These are phyloP conservation scores for Linum usitatissimum DNA, from an alignment of 345 rosid species.

Conservation along the genomic window DNA sequence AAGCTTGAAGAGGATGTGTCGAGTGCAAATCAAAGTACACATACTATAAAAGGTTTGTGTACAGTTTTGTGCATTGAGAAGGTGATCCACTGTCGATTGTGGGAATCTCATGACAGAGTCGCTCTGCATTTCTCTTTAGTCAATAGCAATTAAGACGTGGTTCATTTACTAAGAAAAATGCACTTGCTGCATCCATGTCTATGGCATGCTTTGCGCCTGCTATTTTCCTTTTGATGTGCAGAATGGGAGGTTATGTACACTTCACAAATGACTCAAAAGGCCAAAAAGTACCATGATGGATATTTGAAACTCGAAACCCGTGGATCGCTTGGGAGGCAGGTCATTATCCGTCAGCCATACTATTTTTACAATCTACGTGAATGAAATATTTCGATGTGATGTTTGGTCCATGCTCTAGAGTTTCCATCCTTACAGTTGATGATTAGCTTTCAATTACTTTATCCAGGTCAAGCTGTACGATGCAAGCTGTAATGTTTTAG, in stretches of 20 bases:
- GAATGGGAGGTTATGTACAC: constrained; percentile 63
- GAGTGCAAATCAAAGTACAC: not conserved
- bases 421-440: constrained; percentile 6
- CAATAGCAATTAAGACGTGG: too few relatives aligned
- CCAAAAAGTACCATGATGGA: constrained; percentile 61
- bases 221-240: constrained; percentile 10
- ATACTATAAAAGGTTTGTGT: not conserved
- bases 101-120: too few relatives aligned
- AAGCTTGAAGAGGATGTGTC: not conserved
- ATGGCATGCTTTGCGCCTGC: not conserved
- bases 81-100: not conserved
- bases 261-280: constrained; percentile 45
- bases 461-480: constrained; percentile 46
- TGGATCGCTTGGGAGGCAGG: constrained; percentile 44
- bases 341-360: constrained; percentile 4
- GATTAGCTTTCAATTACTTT: constrained; percentile 10
- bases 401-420: not conserved
- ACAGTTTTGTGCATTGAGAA: not conserved
- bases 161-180: too few relatives aligned
- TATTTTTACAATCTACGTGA: too few relatives aligned
- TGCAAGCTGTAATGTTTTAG: constrained; percentile 28
- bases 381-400: not conserved
- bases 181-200: not conserved
- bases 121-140: too few relatives aligned
- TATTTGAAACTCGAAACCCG: constrained; percentile 23